Percentiles rank a stretch among this genome's conserved stretches.
phyloP scores from a whole-genome alignment of 1,284 basidiomycete species.

The Ceratobasidium papillatum region DNA sequence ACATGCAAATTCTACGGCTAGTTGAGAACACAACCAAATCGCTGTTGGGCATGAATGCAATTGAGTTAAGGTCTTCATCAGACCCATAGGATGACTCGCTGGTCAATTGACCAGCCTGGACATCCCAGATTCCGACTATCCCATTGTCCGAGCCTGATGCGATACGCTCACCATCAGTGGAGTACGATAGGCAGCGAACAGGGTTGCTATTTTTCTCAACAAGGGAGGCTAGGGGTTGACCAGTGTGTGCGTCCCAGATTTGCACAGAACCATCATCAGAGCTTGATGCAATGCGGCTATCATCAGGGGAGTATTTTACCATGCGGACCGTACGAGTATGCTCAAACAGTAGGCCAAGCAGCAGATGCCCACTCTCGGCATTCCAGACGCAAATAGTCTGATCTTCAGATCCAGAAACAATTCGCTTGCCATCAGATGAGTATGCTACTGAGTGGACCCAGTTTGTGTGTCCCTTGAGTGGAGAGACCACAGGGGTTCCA shows the following conservation, averaged over 20 bases:
- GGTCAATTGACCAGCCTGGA: neutral
- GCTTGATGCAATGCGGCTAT: conserved; percentile 11
- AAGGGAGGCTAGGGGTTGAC: neutral
- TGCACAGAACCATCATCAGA: conserved; percentile 5
- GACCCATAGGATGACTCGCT: neutral
- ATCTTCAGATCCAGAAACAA: conserved; percentile 35
- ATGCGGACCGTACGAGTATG: neutral
- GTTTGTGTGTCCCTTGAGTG: conserved; percentile 35
- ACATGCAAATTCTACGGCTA: neutral
- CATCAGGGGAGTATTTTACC: conserved; percentile 25
- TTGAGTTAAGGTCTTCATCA: neutral
- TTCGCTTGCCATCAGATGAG: conserved; percentile 28
- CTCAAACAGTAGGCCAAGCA: neutral
- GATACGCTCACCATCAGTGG: neutral
- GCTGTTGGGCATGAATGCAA: neutral
- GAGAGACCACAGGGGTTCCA: neutral
- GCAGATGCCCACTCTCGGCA: neutral
- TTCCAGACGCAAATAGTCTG: conserved; percentile 35
- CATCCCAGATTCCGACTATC: neutral
- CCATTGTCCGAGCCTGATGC: neutral
- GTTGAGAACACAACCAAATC: neutral
- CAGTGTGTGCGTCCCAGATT: conserved; percentile 13
- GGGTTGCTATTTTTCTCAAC: neutral
- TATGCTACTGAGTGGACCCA: conserved; percentile 8
- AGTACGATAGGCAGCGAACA: neutral